Evolutionary conservation across 75 land plant species (phyloP).

Genomic region (Picea sitchensis): DNA sequence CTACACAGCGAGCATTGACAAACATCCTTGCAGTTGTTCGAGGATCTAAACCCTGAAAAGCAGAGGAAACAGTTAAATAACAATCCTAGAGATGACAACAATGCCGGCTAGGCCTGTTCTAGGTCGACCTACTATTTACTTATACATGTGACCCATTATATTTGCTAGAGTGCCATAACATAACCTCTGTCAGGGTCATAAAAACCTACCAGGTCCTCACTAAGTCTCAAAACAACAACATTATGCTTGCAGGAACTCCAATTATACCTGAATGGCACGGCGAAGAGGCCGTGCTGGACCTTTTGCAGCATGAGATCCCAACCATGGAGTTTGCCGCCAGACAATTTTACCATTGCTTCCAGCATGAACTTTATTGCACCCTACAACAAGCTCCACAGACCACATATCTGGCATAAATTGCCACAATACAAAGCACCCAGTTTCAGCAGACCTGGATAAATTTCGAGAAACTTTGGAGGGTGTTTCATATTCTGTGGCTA

Average conservation of each 20-base stretch:
- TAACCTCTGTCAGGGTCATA: not conserved
- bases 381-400: slow-evolving; percentile 63
- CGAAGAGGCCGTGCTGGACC: slow-evolving; percentile 78
- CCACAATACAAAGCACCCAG: slow-evolving; percentile 79
- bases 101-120: no score
- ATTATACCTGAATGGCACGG: slow-evolving; percentile 64
- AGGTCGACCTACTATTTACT: not conserved
- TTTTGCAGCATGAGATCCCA: slow-evolving; percentile 64
- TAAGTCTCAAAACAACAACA: not conserved
- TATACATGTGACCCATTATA: not conserved
- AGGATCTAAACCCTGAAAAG: slow-evolving; percentile 69
- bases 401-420: slow-evolving; percentile 76
- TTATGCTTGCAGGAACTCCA: not conserved
- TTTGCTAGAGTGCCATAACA: not conserved
- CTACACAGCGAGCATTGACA: slow-evolving; percentile 50
- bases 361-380: slow-evolving; percentile 55
- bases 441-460: slow-evolving; percentile 21
- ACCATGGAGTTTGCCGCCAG: slow-evolving; percentile 81
- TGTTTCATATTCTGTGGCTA: slow-evolving; percentile 47
- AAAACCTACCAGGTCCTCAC: not conserved
- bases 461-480: slow-evolving; percentile 24
- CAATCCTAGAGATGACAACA: not conserved
- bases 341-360: slow-evolving; percentile 72
- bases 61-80: not conserved
- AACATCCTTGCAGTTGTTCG: slow-evolving; percentile 50